phyloP scores from a whole-genome alignment of 768 basidiomycete species.

The Boletus reticuloceps region DNA sequence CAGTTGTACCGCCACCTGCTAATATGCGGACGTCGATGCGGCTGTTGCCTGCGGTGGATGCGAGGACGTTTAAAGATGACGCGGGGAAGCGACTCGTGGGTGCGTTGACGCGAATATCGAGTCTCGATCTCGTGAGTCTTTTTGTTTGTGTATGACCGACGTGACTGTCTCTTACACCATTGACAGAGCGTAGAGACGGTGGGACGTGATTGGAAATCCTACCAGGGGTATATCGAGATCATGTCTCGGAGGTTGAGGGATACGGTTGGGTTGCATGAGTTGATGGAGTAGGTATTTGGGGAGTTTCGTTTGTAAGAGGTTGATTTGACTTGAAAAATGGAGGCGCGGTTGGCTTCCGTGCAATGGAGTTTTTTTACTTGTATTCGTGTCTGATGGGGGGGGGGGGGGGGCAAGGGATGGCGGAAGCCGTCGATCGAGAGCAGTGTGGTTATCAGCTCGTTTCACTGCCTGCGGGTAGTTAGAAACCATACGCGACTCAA shows the following conservation, averaged over 20 bases:
- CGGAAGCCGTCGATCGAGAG: too few species aligned
- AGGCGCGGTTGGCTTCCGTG: too few species aligned
- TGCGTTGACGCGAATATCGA: conserved; percentile 51
- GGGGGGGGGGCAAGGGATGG: too few species aligned
- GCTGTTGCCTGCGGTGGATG: conserved; percentile 54
- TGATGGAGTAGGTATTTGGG: conserved; percentile 16
- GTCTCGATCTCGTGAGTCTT: conserved; percentile 48
- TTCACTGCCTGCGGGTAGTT: too few species aligned
- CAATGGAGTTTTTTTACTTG: too few species aligned
- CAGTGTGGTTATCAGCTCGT: too few species aligned
- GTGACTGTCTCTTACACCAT: conserved; percentile 6
- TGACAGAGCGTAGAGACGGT: conserved; percentile 42
- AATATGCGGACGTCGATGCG: conserved; percentile 52
- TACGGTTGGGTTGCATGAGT: conserved; percentile 54
- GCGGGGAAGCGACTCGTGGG: conserved; percentile 53
- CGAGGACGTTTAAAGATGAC: conserved; percentile 57
- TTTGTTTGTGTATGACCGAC: background rate
- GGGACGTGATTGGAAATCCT: conserved; percentile 56
- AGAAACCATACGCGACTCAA: too few species aligned
- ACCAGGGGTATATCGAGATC: conserved; percentile 70
- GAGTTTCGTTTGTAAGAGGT: background rate
- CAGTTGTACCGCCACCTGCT: conserved; percentile 4
- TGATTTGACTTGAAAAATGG: too few species aligned
- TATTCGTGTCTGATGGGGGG: too few species aligned
- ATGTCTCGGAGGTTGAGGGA: conserved; percentile 73